Base-by-base conservation (phyloP, 805 yeast genomes). In the Schizosaccharomyces cryophilus region DNA sequence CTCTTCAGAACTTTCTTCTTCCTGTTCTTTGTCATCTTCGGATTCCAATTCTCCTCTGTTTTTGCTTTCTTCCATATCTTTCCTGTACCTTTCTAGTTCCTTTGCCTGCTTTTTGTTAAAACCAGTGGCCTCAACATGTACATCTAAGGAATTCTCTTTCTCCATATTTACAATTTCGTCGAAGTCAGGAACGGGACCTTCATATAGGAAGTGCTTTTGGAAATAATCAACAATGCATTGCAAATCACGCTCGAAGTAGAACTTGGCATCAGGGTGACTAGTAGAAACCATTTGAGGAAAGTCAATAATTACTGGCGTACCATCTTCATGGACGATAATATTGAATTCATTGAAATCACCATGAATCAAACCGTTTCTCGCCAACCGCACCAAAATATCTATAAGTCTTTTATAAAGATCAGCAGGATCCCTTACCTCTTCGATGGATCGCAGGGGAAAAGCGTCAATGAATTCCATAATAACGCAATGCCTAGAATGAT, bases 341-440 rank as follows among this genome's bases (percentile, higher is more conserved):
- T 93, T 93, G 72, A 93, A 93, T 73, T 93, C 99, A 71, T 93
- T 93, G 74, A 83, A 93, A 74, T 93, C 99, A 77, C 98, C 90
- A 72, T 93, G 99, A 61, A 93, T 88, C 62, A 93, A 76, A 1
- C 99, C 99, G 66, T 83, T 80, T 67, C 85, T 83, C 5, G 85
- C 98, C 61, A 93, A 74, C 64, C 81, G 78, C 15, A 89, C 94
- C 24, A 85, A 83, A 68, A 93, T 89, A 62, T 76, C 74, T 97
- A 93, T 90, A 68, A 93, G 75, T 61, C 87, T 84, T 35, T 87
- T 81, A 69, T 93, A 93, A 59, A 93, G 76, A 64, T 80, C 77
- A 64, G 81, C 80, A 66, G 84, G 80, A 64, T 85, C 79, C 15
- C 76, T 75, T 2, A 59, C 54, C 5, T 29, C 31, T 15, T 40